A percentile compares a stretch with the other conserved stretches of the same genome.
phyloP scores from a whole-genome alignment of 2,329 filamentous ascomycete species.

The Diaporthe nobilis region DNA sequence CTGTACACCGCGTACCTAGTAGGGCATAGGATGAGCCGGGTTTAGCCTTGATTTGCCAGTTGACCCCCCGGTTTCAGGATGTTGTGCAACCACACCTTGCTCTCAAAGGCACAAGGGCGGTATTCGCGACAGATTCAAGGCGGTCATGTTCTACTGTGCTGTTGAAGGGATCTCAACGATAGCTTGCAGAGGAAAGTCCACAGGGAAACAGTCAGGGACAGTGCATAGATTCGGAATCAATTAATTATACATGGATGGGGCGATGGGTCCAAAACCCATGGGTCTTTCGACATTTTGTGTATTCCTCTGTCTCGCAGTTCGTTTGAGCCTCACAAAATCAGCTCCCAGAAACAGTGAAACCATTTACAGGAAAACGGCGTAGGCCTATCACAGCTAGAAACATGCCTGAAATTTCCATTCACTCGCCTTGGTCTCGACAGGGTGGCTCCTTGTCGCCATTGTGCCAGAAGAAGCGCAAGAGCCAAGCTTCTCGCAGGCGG shows the following conservation, averaged over 20 bases:
- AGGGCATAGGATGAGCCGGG: background rate
- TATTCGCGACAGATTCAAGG: background rate
- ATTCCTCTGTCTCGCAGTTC: background rate
- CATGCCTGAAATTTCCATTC: background rate
- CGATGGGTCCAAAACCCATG: background rate
- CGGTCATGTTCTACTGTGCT: background rate
- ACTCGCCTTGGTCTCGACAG: background rate
- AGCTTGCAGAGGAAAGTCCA: background rate
- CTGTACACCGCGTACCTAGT: background rate
- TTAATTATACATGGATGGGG: conserved; percentile 6
- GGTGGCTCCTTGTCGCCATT: background rate
- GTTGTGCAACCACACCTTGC: background rate
- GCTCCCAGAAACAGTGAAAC: background rate
- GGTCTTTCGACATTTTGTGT: background rate
- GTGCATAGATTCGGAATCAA: no score
- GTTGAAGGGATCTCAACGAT: background rate
- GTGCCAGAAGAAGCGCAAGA: background rate
- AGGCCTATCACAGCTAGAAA: background rate
- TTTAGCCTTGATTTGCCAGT: background rate
- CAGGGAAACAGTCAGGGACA: background rate
- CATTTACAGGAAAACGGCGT: background rate
- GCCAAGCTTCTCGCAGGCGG: background rate
- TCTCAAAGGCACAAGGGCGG: background rate
- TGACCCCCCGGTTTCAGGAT: background rate
- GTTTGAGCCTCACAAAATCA: background rate